Conservation (phyloP, 371 early-diverging fungal species). For the Rhizopus sp. region DNA sequence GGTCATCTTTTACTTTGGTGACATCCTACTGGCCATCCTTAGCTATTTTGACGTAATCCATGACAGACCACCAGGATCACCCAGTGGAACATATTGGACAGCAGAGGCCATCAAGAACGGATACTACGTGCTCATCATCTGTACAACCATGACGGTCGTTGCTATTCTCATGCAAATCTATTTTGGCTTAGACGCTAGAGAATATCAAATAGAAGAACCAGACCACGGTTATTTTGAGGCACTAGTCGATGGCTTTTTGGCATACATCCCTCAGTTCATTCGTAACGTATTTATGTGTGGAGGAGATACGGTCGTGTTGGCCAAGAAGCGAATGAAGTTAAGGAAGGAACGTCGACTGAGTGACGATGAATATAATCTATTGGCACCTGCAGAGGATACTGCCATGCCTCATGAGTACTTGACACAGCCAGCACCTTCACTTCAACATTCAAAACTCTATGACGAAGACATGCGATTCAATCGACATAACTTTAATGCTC, state of each 20-base stretch:
- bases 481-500: constrained; percentile 18
- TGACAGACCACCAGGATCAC: constrained; percentile 33
- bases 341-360: constrained; percentile 21
- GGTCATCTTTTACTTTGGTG: constrained; percentile 52
- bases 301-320: constrained; percentile 39
- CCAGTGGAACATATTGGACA: constrained; percentile 42
- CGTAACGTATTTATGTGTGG: constrained; percentile 45
- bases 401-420: constrained; percentile 19
- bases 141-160: constrained; percentile 39
- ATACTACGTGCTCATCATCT: constrained; percentile 43
- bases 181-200: constrained; percentile 31
- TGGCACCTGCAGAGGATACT: constrained; percentile 10
- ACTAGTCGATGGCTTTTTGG: constrained; percentile 40
- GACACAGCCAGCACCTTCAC: constrained; percentile 11
- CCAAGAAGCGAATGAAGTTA: constrained; percentile 41
- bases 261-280: constrained; percentile 49
- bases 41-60: constrained; percentile 37
- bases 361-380: constrained; percentile 22
- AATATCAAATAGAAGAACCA: constrained; percentile 17
- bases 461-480: constrained; percentile 13
- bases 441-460: constrained; percentile 16
- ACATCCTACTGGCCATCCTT: constrained; percentile 34
- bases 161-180: constrained; percentile 42
- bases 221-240: constrained; percentile 37
- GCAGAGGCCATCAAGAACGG: constrained; percentile 49